These are phyloP conservation scores for Cutaneotrichosporon sp. DNA, from an alignment of 1,284 basidiomycete genomes.

Conservation along the genomic window DNA sequence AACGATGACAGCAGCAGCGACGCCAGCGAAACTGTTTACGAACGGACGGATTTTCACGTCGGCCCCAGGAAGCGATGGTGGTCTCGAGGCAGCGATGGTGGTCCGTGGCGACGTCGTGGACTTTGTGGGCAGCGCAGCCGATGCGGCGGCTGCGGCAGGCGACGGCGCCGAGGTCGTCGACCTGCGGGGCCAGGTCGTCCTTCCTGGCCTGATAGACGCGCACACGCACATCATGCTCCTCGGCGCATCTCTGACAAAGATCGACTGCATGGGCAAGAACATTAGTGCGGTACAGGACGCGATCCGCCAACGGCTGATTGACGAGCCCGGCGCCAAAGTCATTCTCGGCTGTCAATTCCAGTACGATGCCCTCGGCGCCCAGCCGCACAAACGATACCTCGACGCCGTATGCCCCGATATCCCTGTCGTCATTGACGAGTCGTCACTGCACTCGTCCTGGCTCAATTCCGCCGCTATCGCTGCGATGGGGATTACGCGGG, in stretches of 20 bases:
- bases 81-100: constrained; percentile 25
- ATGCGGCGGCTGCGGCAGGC: neutral
- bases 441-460: constrained; percentile 30
- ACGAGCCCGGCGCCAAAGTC: constrained; percentile 9
- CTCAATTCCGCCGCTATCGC: constrained; percentile 27
- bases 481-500: constrained; percentile 21
- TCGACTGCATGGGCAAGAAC: constrained; percentile 17
- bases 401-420: constrained; percentile 26
- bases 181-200: constrained; percentile 21
- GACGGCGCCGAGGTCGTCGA: constrained; percentile 8
- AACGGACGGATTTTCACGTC: constrained; percentile 34
- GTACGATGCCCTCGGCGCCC: constrained; percentile 23
- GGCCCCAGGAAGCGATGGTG: constrained; percentile 3
- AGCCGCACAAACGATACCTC: constrained; percentile 21
- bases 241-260: constrained; percentile 23
- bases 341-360: constrained; percentile 26
- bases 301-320: constrained; percentile 4
- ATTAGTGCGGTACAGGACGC: constrained; percentile 18
- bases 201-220: constrained; percentile 34
- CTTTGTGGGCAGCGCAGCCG: constrained; percentile 14
- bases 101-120: constrained; percentile 18
- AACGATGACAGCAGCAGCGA: too few relatives aligned
- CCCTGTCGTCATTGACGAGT: constrained; percentile 32
- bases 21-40: constrained; percentile 10
- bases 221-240: constrained; percentile 33